These are phyloP conservation scores for Naganishia vaughanmartiniae DNA, from an alignment of 768 basidiomycete species.

Conservation along the genomic window DNA sequence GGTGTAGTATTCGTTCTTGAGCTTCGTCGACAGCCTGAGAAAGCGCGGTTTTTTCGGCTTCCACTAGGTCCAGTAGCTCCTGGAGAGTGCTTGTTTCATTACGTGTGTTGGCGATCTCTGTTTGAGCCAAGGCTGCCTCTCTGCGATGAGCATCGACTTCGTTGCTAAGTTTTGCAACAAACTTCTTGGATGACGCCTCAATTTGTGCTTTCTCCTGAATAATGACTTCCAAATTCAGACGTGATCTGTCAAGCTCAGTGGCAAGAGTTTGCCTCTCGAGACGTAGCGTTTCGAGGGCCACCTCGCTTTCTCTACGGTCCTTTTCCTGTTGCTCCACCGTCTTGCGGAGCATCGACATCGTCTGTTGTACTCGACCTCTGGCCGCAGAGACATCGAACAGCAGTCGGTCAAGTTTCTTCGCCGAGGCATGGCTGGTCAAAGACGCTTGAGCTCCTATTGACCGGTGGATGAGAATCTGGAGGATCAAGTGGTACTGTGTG, in stretches of 20 bases:
- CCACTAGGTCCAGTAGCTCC: neutral
- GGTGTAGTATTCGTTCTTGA: neutral
- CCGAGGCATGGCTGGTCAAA: neutral
- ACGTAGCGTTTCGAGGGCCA: neutral
- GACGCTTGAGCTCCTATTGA: neutral
- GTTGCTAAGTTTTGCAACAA: neutral
- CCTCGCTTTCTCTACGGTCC: neutral
- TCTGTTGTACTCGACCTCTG: neutral
- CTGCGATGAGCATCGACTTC: neutral
- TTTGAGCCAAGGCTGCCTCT: neutral
- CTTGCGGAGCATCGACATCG: neutral
- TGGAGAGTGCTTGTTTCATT: neutral
- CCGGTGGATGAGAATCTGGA: constrained; percentile 8
- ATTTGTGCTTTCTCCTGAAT: too few species aligned
- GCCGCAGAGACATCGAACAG: neutral
- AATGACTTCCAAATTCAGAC: neutral
- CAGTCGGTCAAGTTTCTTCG: neutral
- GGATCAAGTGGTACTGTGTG: neutral
- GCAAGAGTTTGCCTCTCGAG: neutral
- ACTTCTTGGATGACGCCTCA: neutral
- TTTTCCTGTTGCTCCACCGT: neutral
- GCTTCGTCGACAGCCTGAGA: too few species aligned
- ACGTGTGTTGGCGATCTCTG: neutral
- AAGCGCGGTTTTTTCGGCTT: neutral
- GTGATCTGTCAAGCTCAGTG: neutral